Evolutionary conservation across 1,284 basidiomycete species (phyloP).

Genomic region (Mycena citricolor): DNA sequence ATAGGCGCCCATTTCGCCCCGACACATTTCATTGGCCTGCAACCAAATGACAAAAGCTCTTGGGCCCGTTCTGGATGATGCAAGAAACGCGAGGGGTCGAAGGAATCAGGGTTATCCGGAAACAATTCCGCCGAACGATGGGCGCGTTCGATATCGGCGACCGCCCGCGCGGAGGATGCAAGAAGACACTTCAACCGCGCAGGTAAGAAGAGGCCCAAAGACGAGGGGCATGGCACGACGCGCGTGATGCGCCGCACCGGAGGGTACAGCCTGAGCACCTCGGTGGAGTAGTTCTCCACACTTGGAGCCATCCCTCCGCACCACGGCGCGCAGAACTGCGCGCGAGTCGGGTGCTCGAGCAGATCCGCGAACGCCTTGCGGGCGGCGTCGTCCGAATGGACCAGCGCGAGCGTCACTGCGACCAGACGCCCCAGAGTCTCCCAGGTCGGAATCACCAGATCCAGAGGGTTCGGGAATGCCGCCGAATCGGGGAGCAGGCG

Average conservation of each 20-base stretch:
- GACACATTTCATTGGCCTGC: conserved; percentile 40
- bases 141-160: conserved; percentile 42
- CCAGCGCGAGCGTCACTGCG: conserved; percentile 42
- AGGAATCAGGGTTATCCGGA: conserved; percentile 33
- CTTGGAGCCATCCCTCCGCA: conserved; percentile 27
- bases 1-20: conserved; percentile 47
- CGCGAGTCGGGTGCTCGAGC: conserved; percentile 35
- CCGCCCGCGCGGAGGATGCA: conserved; percentile 1
- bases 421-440: conserved; percentile 61
- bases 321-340: conserved; percentile 30
- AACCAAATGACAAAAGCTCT: conserved; percentile 43
- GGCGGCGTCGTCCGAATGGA: conserved; percentile 22
- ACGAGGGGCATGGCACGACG: conserved; percentile 19
- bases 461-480: conserved; percentile 39
- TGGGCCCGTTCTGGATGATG: conserved; percentile 22
- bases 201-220: conserved; percentile 16
- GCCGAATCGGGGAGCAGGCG: conserved; percentile 36
- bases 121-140: conserved; percentile 40
- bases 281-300: conserved; percentile 37
- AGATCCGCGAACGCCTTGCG: conserved; percentile 37
- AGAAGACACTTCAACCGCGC: neutral
- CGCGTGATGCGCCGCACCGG: conserved; percentile 43
- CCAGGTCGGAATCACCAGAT: conserved; percentile 55
- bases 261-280: conserved; percentile 45
- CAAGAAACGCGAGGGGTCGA: conserved; percentile 39